Conservation (phyloP, 148 eudicot genomes). For the Dianthus caryophyllus region DNA sequence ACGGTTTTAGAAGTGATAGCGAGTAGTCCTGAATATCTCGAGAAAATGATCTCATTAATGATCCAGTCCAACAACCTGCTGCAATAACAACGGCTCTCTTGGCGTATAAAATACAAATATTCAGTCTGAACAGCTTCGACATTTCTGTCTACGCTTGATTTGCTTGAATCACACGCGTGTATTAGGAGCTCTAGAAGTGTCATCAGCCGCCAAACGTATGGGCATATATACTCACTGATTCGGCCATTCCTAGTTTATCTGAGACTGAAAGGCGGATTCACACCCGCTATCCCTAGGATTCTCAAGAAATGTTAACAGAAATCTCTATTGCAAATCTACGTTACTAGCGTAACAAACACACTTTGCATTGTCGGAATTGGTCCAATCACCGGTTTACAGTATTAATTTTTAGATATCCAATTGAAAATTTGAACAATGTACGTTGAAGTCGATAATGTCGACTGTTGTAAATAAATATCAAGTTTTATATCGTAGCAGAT, state of each 20-base stretch:
- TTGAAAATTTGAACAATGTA: no score
- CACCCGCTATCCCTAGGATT: conserved; percentile 13
- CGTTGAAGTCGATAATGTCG: no score
- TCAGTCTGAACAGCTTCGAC: conserved; percentile 68
- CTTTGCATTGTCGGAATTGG: no score
- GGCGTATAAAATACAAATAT: conserved; percentile 40
- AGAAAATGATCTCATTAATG: conserved; percentile 51
- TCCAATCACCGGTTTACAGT: no score
- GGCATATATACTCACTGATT: conserved; percentile 1
- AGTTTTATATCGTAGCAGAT: no score
- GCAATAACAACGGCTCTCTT: conserved; percentile 70
- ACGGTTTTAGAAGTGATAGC: neutral
- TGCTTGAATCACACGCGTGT: conserved; percentile 17
- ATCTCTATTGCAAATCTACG: no score
- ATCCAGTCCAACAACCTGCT: conserved; percentile 92
- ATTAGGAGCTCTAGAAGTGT: conserved; percentile 13
- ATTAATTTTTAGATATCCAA: no score
- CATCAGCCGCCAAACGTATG: conserved; percentile 21
- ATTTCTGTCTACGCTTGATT: conserved; percentile 46
- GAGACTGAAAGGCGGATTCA: no score
- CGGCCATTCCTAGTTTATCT: conserved; percentile 7
- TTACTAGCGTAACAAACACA: no score
- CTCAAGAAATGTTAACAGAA: no score
- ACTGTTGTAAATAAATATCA: no score
- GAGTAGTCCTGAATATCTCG: no score